A percentile compares a stretch with the other conserved stretches of the same genome.
phyloP scores from a whole-genome alignment of 768 basidiomycete genomes.

The Mycena filopes region DNA sequence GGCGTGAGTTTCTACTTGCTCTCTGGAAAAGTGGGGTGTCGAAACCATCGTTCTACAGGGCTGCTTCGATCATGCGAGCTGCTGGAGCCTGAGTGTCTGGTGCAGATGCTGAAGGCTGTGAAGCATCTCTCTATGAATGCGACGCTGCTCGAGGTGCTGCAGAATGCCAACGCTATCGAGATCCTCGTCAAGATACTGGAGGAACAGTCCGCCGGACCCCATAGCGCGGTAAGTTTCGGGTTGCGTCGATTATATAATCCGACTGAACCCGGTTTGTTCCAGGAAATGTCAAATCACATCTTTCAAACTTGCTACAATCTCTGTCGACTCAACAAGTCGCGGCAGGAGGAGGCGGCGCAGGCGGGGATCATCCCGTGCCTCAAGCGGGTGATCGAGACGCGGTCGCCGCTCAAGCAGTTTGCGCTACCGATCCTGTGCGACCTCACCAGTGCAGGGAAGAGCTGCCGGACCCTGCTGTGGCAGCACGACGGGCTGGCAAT shows the following conservation, averaged over 20 bases:
- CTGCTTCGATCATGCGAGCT: conserved; percentile 88
- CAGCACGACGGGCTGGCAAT: conserved; percentile 89
- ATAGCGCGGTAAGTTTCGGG: conserved; percentile 73
- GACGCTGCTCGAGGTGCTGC: conserved; percentile 88
- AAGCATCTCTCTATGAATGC: conserved; percentile 97
- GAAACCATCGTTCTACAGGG: conserved; percentile 57
- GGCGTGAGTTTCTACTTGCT: conserved; percentile 67
- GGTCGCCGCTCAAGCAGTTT: conserved; percentile 95
- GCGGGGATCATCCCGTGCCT: conserved; percentile 94
- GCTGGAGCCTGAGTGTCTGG: conserved; percentile 88
- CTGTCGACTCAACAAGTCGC: conserved; percentile 90
- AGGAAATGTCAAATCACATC: conserved; percentile 98
- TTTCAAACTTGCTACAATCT: conserved; percentile 98
- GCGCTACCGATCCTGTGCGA: conserved; percentile 97
- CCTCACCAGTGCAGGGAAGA: conserved; percentile 94
- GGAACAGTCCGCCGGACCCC: conserved; percentile 79
- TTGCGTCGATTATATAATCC: background rate
- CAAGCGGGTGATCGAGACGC: conserved; percentile 87
- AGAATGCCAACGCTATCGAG: conserved; percentile 96
- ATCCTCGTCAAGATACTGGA: conserved; percentile 88
- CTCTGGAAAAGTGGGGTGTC: conserved; percentile 10
- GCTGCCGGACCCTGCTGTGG: conserved; percentile 90
- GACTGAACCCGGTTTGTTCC: conserved; percentile 18
- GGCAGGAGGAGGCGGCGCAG: conserved; percentile 97
- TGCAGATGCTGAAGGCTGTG: conserved; percentile 91